Evolutionary conservation across 257 asterid genomes (phyloP).

Genomic region (Penstemon davidsonii): DNA sequence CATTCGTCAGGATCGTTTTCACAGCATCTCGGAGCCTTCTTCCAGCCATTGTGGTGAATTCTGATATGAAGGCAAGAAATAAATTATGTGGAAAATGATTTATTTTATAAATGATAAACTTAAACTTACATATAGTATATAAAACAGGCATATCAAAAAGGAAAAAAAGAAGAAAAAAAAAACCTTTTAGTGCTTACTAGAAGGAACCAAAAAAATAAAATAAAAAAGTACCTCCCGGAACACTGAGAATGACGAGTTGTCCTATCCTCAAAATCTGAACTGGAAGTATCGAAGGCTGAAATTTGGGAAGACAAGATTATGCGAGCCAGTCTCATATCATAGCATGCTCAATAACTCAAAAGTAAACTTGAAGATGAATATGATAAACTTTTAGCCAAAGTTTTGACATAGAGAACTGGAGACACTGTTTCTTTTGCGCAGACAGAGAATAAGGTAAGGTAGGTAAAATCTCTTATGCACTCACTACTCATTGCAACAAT

Average conservation of each 20-base stretch:
- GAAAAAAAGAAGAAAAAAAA: too few species aligned
- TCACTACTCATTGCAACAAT: background rate
- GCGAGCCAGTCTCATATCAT: too few species aligned
- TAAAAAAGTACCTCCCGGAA: constrained; percentile 54
- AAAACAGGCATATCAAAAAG: too few species aligned
- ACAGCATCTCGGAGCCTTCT: constrained; percentile 95
- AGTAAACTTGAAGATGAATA: too few species aligned
- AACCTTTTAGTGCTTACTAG: too few species aligned
- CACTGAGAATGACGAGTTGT: constrained; percentile 55
- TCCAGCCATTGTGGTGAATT: constrained; percentile 97
- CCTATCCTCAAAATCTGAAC: constrained; percentile 63
- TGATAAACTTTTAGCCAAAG: too few species aligned
- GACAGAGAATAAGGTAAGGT: too few species aligned
- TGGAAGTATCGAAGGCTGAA: constrained; percentile 62
- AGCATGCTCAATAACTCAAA: too few species aligned
- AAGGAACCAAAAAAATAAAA: too few species aligned
- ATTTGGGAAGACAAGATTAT: background rate
- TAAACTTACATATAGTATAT: too few species aligned
- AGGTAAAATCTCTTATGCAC: background rate
- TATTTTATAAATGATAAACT: background rate
- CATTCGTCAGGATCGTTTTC: constrained; percentile 48
- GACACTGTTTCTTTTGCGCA: too few species aligned
- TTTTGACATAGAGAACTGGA: too few species aligned
- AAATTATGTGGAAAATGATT: constrained; percentile 16
- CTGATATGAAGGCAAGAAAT: constrained; percentile 37